Percentiles rank a stretch among this genome's conserved stretches.
These are phyloP conservation scores for Tilletia indica DNA, from an alignment of 1,284 basidiomycete genomes.

Conservation along the genomic window DNA sequence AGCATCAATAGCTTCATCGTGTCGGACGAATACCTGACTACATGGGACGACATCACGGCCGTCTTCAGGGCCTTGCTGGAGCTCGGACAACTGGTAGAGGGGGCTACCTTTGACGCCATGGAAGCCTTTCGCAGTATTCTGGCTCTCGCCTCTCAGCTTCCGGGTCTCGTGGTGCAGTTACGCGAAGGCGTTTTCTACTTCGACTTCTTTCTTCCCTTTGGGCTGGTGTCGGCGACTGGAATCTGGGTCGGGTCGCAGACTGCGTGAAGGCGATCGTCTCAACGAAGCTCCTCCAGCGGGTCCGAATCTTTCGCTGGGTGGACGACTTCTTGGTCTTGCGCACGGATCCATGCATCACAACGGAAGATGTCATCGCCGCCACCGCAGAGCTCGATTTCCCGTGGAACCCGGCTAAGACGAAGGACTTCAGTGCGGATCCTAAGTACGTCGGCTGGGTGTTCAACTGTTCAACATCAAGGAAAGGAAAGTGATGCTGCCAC, in stretches of 20 bases:
- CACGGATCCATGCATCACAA: not conserved
- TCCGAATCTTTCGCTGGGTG: not conserved
- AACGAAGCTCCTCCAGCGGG: no score
- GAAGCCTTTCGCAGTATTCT: not conserved
- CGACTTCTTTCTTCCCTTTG: slow-evolving; percentile 9
- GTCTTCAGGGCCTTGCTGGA: no score
- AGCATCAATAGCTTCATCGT: not conserved
- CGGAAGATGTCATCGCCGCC: not conserved
- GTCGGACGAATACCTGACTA: not conserved
- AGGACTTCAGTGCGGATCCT: not conserved
- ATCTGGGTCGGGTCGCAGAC: not conserved
- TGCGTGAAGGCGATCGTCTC: not conserved
- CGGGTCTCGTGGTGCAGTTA: not conserved
- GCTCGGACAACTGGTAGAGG: not conserved
- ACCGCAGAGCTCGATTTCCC: not conserved
- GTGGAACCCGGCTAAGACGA: not conserved
- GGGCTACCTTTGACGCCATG: not conserved
- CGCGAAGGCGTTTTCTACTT: not conserved
- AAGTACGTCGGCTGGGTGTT: not conserved
- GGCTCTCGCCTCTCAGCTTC: not conserved
- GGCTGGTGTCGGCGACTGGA: not conserved
- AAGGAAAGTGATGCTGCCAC: not conserved
- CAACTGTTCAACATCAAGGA: not conserved
- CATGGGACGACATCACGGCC: not conserved
- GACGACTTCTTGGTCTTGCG: not conserved